Evolutionary conservation across 495 filamentous ascomycete genomes (phyloP).

Genomic region (Pyrenopolyporus hunteri): DNA sequence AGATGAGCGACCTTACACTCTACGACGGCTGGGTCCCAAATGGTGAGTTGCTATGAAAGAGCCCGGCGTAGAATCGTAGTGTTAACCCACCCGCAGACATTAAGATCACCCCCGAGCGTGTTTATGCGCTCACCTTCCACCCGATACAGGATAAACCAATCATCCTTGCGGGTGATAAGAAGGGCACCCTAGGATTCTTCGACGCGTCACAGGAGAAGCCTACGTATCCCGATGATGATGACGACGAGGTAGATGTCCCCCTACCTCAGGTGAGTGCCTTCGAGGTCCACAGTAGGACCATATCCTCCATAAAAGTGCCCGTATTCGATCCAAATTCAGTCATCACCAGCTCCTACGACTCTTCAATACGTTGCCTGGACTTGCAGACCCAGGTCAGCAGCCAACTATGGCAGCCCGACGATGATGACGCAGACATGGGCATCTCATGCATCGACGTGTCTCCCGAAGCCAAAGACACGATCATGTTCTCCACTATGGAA

Average conservation of each 20-base stretch:
- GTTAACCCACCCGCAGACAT: constrained; percentile 65
- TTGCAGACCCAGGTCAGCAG: constrained; percentile 76
- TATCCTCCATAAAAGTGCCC: constrained; percentile 79
- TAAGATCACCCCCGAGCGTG: constrained; percentile 88
- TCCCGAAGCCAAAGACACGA: constrained; percentile 67
- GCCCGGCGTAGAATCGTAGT: neutral
- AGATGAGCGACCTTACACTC: constrained; percentile 78
- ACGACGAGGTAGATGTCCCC: constrained; percentile 67
- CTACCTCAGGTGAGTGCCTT: constrained; percentile 82
- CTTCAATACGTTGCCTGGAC: constrained; percentile 86
- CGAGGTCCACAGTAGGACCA: constrained; percentile 89
- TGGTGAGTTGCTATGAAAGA: constrained; percentile 53
- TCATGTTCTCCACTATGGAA: constrained; percentile 88
- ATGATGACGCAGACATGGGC: constrained; percentile 71
- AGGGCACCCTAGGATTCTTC: constrained; percentile 91
- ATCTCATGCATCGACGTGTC: constrained; percentile 84
- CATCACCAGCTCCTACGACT: constrained; percentile 92
- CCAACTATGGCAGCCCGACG: constrained; percentile 77
- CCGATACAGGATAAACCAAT: constrained; percentile 83
- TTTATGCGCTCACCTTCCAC: constrained; percentile 89
- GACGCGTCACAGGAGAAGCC: constrained; percentile 78
- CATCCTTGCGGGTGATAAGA: constrained; percentile 95
- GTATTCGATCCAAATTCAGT: constrained; percentile 72
- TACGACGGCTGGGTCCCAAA: constrained; percentile 84
- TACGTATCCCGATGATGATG: constrained; percentile 60